Conservation (phyloP, 345 rosid genomes). For the Syzygium aqueum region DNA sequence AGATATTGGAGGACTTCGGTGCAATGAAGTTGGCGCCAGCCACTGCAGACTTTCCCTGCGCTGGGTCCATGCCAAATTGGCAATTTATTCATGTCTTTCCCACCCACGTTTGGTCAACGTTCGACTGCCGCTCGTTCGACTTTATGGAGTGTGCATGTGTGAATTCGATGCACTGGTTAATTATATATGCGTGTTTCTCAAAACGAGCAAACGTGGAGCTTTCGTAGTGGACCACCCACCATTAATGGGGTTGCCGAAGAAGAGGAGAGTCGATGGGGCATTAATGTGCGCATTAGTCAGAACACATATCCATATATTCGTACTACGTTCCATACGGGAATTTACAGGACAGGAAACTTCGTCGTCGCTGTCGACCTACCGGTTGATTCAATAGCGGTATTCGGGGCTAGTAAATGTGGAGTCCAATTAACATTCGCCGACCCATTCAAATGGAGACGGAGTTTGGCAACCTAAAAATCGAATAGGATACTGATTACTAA, state of each 20-base stretch:
- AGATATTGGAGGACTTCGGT: not conserved
- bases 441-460: not conserved
- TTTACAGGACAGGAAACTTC: not conserved
- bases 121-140: not conserved
- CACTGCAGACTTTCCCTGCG: not conserved
- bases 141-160: not conserved
- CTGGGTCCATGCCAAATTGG: not conserved
- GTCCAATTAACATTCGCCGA: not conserved
- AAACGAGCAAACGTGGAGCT: not conserved
- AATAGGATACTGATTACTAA: not conserved
- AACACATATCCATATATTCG: not conserved
- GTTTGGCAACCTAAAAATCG: not conserved
- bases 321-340: not conserved
- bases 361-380: not conserved
- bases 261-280: not conserved
- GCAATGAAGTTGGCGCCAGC: not conserved
- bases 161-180: not conserved
- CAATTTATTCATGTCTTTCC: not conserved
- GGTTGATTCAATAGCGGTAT: not conserved
- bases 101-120: not conserved
- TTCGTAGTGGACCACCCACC: not conserved
- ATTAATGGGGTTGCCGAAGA: not conserved
- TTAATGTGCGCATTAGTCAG: not conserved
- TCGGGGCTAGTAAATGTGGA: not conserved
- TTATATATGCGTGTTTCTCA: not conserved